Evolutionary conservation across 208 protist species (phyloP).

Genomic region (Acanthamoeba healyi): DNA sequence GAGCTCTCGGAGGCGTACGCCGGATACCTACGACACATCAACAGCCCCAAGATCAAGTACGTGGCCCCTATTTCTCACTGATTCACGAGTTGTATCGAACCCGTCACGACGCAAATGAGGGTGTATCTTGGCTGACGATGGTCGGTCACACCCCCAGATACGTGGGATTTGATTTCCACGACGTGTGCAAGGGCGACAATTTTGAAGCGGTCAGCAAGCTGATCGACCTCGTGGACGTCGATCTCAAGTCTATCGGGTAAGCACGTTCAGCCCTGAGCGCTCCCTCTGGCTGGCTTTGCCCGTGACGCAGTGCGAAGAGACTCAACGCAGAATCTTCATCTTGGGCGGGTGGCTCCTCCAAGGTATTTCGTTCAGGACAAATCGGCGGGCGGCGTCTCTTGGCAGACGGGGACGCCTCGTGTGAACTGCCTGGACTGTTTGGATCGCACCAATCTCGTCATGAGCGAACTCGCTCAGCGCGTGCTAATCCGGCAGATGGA

Average conservation of each 20-base stretch:
- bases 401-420: background rate
- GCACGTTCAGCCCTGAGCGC: background rate
- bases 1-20: slow-evolving; percentile 42
- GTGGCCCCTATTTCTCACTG: background rate
- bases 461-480: slow-evolving; percentile 31
- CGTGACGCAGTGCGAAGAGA: background rate
- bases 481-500: slow-evolving; percentile 15
- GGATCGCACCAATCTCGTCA: slow-evolving; percentile 48
- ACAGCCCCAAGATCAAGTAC: slow-evolving; percentile 53
- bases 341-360: background rate
- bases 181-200: slow-evolving; percentile 44
- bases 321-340: too few species aligned
- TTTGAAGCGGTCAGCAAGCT: slow-evolving; percentile 39
- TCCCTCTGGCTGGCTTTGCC: background rate
- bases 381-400: background rate
- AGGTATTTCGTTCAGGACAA: slow-evolving; percentile 19
- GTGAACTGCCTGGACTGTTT: slow-evolving; percentile 63
- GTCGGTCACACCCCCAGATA: too few species aligned
- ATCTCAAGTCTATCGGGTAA: slow-evolving; percentile 39
- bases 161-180: slow-evolving; percentile 68
- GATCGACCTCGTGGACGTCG: slow-evolving; percentile 11
- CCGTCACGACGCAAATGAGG: background rate
- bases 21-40: slow-evolving; percentile 54
- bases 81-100: background rate
- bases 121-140: too few species aligned